These are phyloP conservation scores for Mortierella sp. DNA, from an alignment of 371 early-diverging fungal species.

Conservation along the genomic window DNA sequence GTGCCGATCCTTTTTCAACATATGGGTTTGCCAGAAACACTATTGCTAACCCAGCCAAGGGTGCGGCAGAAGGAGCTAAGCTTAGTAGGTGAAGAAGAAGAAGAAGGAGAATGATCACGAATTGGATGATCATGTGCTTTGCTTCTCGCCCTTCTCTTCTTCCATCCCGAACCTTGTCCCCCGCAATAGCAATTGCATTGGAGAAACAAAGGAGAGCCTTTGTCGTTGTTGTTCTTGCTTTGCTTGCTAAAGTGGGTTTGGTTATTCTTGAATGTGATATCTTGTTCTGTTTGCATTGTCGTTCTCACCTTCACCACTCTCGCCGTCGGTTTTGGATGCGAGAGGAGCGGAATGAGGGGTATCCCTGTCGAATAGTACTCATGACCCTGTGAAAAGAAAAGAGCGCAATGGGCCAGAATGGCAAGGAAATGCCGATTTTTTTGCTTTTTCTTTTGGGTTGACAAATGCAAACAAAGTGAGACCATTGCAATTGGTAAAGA, in stretches of 20 bases:
- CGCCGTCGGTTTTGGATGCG: conserved; percentile 3
- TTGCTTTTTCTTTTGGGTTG: neutral
- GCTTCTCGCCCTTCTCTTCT: neutral
- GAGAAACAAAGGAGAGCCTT: neutral
- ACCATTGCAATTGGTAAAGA: conserved; percentile 8
- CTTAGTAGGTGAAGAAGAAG: neutral
- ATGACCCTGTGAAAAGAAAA: neutral
- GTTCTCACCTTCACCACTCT: too few species aligned
- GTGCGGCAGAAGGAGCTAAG: neutral
- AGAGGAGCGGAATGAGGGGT: conserved; percentile 5
- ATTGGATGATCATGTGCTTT: conserved; percentile 2
- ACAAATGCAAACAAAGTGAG: conserved; percentile 10
- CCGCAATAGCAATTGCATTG: neutral
- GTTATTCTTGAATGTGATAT: neutral
- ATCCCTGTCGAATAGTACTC: neutral
- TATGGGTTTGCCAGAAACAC: neutral
- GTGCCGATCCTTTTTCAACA: neutral
- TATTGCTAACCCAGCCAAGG: neutral
- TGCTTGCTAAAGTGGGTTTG: neutral
- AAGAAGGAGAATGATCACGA: neutral
- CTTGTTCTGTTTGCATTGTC: neutral
- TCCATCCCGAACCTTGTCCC: neutral
- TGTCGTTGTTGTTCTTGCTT: neutral
- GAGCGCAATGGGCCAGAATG: conserved; percentile 3
- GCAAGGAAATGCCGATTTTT: conserved; percentile 10